Base-by-base conservation (phyloP, 2,329 filamentous ascomycete species). In the Alternaria sp. region DNA sequence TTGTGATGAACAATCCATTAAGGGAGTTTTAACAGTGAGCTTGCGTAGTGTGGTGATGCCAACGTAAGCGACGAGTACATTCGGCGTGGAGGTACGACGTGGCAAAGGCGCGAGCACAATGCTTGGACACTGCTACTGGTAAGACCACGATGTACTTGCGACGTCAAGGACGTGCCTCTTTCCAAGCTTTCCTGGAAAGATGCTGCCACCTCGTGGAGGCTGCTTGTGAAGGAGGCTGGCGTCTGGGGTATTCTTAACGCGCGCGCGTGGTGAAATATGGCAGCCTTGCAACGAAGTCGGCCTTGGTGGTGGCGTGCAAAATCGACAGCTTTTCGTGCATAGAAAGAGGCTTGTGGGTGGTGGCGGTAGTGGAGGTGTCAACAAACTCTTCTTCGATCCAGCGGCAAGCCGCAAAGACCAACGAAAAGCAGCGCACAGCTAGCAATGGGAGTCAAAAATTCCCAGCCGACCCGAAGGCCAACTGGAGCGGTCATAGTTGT, bases 401-500 rank as follows among this genome's bases (percentile, higher is more conserved):
- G 65, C 63, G 64, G 69, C 56, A 60, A 65, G 71, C 70, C 66
- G 50, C 67, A 46, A 51, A 44, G 53, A 69, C 69, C 68, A 71
- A 74, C 67, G 69, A 72, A 75, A 74, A 73, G 63, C 49, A 56
- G 51, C 54, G 56, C 42, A 54, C 57, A 54, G 60, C 62, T 54
- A 51, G 59, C 63, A 62, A 71, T 77, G 74, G 55, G 65, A 83
- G 85, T 81, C 89, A 92, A 92, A 92, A 89, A 92, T 92, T 92
- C 90, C 89, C 84, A 85, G 82, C 81, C 86, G 85, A 84, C 83
- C 85, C 83, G 82, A 82, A 84, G 85, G 85, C 88, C 86, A 85
- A 84, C 80, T 84, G 83, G 83, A 93, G 90, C 84, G 84, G 89
- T 91, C 89, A 74, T 86, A 84, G 83, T 84, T 81, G 83, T 90